Evolutionary conservation across 2,329 filamentous ascomycete species (phyloP).

Genomic region (Diaporthe sp.): DNA sequence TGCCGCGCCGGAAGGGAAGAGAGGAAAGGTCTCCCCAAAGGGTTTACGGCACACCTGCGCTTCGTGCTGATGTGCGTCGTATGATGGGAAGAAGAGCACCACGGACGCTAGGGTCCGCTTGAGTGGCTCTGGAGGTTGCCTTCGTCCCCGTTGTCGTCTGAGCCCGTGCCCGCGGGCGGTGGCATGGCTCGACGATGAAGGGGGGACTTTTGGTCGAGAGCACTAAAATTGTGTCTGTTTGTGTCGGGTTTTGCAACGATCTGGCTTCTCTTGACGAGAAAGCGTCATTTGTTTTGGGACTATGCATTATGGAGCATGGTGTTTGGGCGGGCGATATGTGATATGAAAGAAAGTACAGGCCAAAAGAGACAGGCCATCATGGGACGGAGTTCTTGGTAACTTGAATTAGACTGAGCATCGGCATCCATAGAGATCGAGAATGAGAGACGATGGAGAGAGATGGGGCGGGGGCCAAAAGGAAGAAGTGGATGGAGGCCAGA

Average conservation of each 20-base stretch:
- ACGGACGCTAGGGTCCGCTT: neutral
- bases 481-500: neutral
- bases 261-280: neutral
- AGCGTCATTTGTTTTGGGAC: neutral
- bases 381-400: neutral
- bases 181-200: neutral
- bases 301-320: constrained; percentile 24
- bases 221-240: neutral
- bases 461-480: too few relatives aligned
- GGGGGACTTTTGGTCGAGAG: neutral
- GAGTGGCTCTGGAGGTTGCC: neutral
- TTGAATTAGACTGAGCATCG: neutral
- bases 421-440: neutral
- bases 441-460: neutral
- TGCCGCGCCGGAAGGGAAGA: neutral
- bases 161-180: neutral
- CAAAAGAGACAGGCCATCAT: neutral
- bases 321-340: constrained; percentile 2
- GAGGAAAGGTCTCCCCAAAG: too few relatives aligned
- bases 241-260: neutral
- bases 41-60: neutral
- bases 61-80: neutral
- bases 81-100: neutral
- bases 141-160: too few relatives aligned
- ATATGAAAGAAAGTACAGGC: neutral